These are phyloP conservation scores for Linnemannia elongata DNA, from an alignment of 192 early-diverging fungal species.

Conservation along the genomic window DNA sequence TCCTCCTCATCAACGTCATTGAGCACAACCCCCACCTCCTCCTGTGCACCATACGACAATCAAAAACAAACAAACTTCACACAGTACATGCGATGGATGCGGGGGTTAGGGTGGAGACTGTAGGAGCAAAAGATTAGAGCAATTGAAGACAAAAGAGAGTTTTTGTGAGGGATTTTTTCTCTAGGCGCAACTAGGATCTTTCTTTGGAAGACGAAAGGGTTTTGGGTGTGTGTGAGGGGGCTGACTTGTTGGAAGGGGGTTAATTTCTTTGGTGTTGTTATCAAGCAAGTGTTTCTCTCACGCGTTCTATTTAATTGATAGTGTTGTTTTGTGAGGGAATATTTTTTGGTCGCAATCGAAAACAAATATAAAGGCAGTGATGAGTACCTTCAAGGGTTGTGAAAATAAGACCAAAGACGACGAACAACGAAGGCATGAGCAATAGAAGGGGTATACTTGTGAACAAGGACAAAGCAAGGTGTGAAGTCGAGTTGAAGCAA, in stretches of 20 bases:
- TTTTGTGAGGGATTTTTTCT: not conserved
- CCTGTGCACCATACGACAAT: not conserved
- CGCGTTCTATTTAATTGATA: not conserved
- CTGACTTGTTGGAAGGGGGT: not conserved
- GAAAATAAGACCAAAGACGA: not conserved
- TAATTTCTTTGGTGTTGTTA: not conserved
- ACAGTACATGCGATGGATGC: constrained; percentile 6
- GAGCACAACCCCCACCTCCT: not conserved
- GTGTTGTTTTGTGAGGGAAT: not conserved
- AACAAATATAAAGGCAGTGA: not conserved
- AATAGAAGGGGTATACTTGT: no score
- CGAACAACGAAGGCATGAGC: not conserved
- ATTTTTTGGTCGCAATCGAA: not conserved
- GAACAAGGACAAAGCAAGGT: no score
- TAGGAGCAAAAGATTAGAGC: not conserved
- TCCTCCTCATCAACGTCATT: not conserved
- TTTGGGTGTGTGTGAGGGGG: not conserved
- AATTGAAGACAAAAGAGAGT: not conserved
- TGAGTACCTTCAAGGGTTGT: not conserved
- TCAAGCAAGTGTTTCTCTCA: not conserved
- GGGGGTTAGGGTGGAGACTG: not conserved
- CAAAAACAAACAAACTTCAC: not conserved
- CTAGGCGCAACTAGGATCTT: not conserved
- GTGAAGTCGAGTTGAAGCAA: no score
- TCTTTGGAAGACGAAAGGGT: not conserved